Evolutionary conservation across 225 moss, liverwort and hornwort genomes (phyloP), one percentile per base, ranked within the genome.

Genomic region (Pseudoscleropodium purum): DNA sequence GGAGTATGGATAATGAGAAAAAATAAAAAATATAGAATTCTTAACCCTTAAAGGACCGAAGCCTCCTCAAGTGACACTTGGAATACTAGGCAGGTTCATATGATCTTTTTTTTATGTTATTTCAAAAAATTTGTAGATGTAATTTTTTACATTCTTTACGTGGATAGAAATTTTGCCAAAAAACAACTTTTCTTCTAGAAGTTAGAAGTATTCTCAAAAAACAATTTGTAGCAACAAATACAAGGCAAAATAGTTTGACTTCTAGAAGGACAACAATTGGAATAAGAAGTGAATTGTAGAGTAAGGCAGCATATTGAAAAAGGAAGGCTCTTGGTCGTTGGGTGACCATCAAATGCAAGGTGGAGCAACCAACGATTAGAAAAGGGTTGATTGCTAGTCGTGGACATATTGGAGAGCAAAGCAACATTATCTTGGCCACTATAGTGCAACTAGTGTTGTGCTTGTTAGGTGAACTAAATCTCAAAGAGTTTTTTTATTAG

Each of bases 191-290:
- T 73, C 29, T 6, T 18, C 0, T 29, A 17, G 3, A 18, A 17
- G 37, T 73, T 73, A 27, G 2, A 43, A 9, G 3, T 73, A 16
- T 0, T 13, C 9, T 27, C 9, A 1, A 45, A 18, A 29, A 45
- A 6, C 0, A 10, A 0, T 29, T 74, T 18, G 6, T 74, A 0
- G 17, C 1, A 43, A 1, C 0, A 15, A 0, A 9, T 1, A 41
- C 5, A 6, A 43, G 10, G 6, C 43, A 43, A 73, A 45, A 16
- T 73, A 17, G 4, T 43, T 73, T 29, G 17, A 43, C 10, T 27
- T 27, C 0, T 27, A 0, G 0, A 73, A 1, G 27, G 10, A 27
- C 9, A 39, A 17, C 0, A 43, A 2, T 27, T 2, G 10, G 1
- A 2, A 6, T 9, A 43, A 9, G 5, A 73, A 43, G 16, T 43